Percentiles rank a stretch among this genome's conserved stretches.
phyloP scores from a whole-genome alignment of 768 basidiomycete species.

The Cubamyces sp. region DNA sequence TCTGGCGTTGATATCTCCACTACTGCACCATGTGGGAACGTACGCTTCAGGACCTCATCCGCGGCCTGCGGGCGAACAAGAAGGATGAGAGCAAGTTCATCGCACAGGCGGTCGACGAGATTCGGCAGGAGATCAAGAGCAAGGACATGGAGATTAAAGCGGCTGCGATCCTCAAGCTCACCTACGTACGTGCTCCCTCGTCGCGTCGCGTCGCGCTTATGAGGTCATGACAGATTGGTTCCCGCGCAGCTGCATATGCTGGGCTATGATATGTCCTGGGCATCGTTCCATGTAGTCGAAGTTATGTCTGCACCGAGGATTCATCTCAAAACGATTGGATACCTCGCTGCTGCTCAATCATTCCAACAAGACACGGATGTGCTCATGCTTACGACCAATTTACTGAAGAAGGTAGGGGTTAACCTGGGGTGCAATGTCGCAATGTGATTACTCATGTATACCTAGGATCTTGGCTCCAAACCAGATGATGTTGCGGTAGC shows the following conservation, averaged over 20 bases:
- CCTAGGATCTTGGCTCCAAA: conserved; percentile 79
- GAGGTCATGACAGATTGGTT: conserved; percentile 7
- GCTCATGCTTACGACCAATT: conserved; percentile 95
- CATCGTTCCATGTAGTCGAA: conserved; percentile 95
- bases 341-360: conserved; percentile 90
- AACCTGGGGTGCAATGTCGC: neutral
- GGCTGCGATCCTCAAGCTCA: conserved; percentile 91
- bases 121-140: conserved; percentile 85
- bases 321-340: conserved; percentile 94
- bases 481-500: conserved; percentile 78
- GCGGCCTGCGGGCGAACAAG: conserved; percentile 95
- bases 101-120: conserved; percentile 91
- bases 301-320: conserved; percentile 94
- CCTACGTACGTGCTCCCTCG: conserved; percentile 73
- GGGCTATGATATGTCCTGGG: conserved; percentile 93
- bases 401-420: conserved; percentile 82
- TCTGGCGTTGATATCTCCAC: too few species aligned
- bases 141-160: conserved; percentile 98
- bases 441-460: conserved; percentile 16
- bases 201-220: conserved; percentile 10
- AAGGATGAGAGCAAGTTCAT: conserved; percentile 92
- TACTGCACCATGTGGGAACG: conserved; percentile 83
- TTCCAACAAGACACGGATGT: conserved; percentile 96
- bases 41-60: conserved; percentile 92
- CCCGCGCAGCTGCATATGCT: conserved; percentile 91